A percentile compares a stretch with the other conserved stretches of the same genome.
Conservation (phyloP, 257 asterid species). For the Eustoma russellianum region DNA sequence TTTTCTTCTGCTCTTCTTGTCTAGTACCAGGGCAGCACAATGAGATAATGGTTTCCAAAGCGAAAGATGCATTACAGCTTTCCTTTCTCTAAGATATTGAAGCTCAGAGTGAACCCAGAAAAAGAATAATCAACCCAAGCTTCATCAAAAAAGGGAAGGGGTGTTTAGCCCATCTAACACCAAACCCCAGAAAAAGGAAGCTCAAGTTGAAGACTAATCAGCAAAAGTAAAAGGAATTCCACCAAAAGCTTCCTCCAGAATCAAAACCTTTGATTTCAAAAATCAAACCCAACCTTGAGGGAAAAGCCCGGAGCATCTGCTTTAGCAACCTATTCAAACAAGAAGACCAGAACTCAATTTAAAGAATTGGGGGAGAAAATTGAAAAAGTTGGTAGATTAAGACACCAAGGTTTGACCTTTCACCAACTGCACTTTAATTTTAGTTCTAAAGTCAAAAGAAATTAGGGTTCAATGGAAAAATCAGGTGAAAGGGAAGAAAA, state of each 20-base stretch:
- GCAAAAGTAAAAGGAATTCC: conserved; percentile 62
- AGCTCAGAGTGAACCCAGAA: too few relatives aligned
- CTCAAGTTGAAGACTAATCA: conserved; percentile 31
- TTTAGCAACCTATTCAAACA: conserved; percentile 36
- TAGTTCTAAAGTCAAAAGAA: too few relatives aligned
- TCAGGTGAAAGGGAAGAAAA: conserved; percentile 5
- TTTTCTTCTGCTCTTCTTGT: conserved; percentile 81
- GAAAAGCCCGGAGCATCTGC: conserved; percentile 36
- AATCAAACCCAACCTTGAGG: conserved; percentile 39
- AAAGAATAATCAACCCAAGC: conserved; percentile 25
- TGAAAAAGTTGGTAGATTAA: too few relatives aligned
- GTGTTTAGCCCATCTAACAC: conserved; percentile 44
- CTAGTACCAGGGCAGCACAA: conserved; percentile 88
- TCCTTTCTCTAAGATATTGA: conserved; percentile 21
- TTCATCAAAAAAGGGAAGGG: conserved; percentile 16
- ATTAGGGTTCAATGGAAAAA: conserved; percentile 7
- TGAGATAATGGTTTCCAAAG: conserved; percentile 98
- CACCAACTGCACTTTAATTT: too few relatives aligned
- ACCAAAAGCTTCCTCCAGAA: conserved; percentile 53
- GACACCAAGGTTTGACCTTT: conserved; percentile 38
- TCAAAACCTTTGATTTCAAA: conserved; percentile 59
- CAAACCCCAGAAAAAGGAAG: conserved; percentile 29
- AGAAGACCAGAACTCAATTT: conserved; percentile 17
- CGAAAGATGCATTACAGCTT: conserved; percentile 85
- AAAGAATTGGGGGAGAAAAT: too few relatives aligned